Evolutionary conservation across 2,329 filamentous ascomycete species (phyloP).

Genomic region (Bisporella sp.): DNA sequence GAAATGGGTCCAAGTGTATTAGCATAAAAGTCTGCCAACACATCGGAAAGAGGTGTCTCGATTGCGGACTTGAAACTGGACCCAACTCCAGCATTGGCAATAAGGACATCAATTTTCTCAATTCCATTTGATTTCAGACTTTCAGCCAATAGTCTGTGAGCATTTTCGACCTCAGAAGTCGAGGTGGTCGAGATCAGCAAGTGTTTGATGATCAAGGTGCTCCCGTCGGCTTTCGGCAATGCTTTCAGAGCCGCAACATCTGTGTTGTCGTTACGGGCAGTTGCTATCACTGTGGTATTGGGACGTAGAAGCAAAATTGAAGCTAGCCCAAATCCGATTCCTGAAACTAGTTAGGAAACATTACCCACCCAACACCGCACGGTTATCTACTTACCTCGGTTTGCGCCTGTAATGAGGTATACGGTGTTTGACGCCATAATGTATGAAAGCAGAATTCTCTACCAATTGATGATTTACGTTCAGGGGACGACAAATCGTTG

Average conservation of each 20-base stretch:
- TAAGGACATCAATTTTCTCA: constrained; percentile 39
- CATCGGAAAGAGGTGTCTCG: constrained; percentile 29
- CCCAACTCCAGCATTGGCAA: constrained; percentile 44
- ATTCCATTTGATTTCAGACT: constrained; percentile 30
- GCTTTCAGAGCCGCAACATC: constrained; percentile 25
- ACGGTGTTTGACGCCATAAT: too few species aligned
- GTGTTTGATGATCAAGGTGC: constrained; percentile 25
- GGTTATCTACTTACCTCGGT: constrained; percentile 22
- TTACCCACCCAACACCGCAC: not conserved
- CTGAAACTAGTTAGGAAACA: constrained; percentile 1
- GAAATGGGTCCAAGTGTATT: constrained; percentile 36
- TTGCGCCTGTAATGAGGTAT: constrained; percentile 30
- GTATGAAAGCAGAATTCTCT: too few species aligned
- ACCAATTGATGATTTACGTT: too few species aligned
- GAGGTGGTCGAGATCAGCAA: constrained; percentile 30
- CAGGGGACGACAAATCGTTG: too few species aligned
- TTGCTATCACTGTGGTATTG: constrained; percentile 23
- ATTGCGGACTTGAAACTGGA: constrained; percentile 26
- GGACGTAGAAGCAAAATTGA: constrained; percentile 8
- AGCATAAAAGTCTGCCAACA: constrained; percentile 32
- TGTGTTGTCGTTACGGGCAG: constrained; percentile 27
- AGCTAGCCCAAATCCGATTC: constrained; percentile 29
- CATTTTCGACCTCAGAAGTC: constrained; percentile 33
- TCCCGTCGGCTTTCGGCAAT: constrained; percentile 30
- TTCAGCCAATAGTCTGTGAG: constrained; percentile 17